phyloP scores from a whole-genome alignment of 1,284 basidiomycete species.

The Rhodotorula sp. region DNA sequence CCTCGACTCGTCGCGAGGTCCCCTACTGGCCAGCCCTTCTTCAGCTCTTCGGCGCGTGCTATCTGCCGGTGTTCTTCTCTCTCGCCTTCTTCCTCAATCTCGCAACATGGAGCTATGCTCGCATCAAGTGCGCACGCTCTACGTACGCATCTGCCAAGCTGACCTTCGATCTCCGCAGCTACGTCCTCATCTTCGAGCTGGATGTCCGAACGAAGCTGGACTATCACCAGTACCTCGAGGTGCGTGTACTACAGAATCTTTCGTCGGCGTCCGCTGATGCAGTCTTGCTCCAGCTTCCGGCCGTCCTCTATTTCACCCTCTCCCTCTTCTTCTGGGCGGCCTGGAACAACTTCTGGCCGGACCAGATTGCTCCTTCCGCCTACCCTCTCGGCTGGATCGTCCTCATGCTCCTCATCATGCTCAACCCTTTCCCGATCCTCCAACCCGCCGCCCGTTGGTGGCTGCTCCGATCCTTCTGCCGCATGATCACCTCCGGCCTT shows the following conservation, averaged over 20 bases:
- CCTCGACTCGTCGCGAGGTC: slow-evolving; percentile 60
- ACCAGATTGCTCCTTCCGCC: slow-evolving; percentile 46
- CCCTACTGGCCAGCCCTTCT: slow-evolving; percentile 73
- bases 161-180: background rate
- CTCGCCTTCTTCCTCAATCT: slow-evolving; percentile 76
- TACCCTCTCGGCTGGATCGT: slow-evolving; percentile 88
- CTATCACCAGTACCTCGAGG: slow-evolving; percentile 68
- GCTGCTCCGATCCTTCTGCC: slow-evolving; percentile 30
- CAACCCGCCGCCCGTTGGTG: slow-evolving; percentile 47
- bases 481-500: slow-evolving; percentile 33
- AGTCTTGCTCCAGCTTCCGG: slow-evolving; percentile 56
- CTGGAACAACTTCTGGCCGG: slow-evolving; percentile 41
- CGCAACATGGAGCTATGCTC: slow-evolving; percentile 67
- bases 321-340: slow-evolving; percentile 39
- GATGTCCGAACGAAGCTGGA: slow-evolving; percentile 72
- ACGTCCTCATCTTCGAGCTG: slow-evolving; percentile 16
- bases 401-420: slow-evolving; percentile 58
- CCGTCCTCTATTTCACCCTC: slow-evolving; percentile 31
- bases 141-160: slow-evolving; percentile 57
- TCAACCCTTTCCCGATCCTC: slow-evolving; percentile 74
- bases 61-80: slow-evolving; percentile 73
- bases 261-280: background rate
- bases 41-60: slow-evolving; percentile 73
- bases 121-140: slow-evolving; percentile 51
- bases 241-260: background rate